Base-by-base conservation (phyloP, 2,329 filamentous ascomycete species). In the Chaetomiaceae sp. region DNA sequence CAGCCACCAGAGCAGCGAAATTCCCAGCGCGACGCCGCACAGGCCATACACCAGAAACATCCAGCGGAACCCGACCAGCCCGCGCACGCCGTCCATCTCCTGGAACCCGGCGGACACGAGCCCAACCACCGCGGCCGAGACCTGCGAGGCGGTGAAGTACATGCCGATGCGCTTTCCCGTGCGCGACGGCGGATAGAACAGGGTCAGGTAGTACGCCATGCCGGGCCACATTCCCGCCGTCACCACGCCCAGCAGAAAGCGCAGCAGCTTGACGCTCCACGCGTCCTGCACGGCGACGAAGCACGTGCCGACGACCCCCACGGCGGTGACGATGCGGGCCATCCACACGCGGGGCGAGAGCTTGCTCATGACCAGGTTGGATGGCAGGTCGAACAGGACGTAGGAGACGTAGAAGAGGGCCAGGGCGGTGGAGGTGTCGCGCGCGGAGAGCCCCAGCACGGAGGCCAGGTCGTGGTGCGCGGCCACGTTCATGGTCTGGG, bases 201-300 rank as follows among this genome's bases (percentile, higher is more conserved):
- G 74, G 0, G 89, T 94, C 38, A 95, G 73, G 61, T 95, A 95
- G 64, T 93, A 93, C 9, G 88, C 81, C 89, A 95, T 95, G 40
- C 89, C 89, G 0, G 89, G 89, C 89, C 89, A 95, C 84, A 95
- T 89, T 38, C 89, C 89, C 1, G 89, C 89, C 62, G 90, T 90
- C 19, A 95, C 88, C 12, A 93, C 76, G 38, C 89, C 89, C 6
- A 95, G 78, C 10, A 95, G 74, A 46, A 95, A 83, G 7, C 89
- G 83, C 22, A 95, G 75, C n/a, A 95, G 72, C 77, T 91, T 90
- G 57, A 95, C 74, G 60, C 87, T 93, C 85, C 88, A 94, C 7
- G 86, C 85, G 33, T 82, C 80, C 55, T 82, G 78, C 61, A 93
- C 88, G 11, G 86, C 88, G 6, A 88, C 80, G 67, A 95, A 88